Evolutionary conservation across 345 rosid species (phyloP).

Genomic region (Camelina sativa): DNA sequence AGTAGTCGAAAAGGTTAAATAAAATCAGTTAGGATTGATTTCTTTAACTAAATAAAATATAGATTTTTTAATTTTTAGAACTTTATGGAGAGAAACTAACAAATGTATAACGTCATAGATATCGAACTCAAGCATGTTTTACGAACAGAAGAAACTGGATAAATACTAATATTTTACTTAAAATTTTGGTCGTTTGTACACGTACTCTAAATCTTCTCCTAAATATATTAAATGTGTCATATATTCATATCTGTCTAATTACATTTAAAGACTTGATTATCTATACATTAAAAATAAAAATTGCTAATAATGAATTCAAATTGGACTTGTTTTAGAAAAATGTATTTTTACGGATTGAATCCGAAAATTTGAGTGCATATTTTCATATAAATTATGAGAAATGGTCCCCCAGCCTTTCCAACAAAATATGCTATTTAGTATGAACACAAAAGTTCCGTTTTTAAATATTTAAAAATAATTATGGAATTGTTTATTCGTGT

Average conservation of each 20-base stretch:
- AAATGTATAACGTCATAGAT: too few relatives aligned
- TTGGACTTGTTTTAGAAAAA: too few relatives aligned
- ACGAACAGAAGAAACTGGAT: too few relatives aligned
- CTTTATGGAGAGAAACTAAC: conserved; percentile 25
- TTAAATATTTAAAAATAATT: background rate
- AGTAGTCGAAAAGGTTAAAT: background rate
- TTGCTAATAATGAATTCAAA: too few relatives aligned
- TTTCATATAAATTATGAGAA: conserved; percentile 6
- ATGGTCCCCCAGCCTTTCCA: background rate
- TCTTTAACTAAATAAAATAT: background rate
- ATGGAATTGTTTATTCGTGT: conserved; percentile 15
- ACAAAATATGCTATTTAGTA: conserved; percentile 21
- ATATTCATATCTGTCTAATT: too few relatives aligned
- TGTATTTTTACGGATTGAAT: background rate
- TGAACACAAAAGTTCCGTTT: conserved; percentile 42
- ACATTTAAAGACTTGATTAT: too few relatives aligned
- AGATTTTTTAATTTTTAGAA: background rate
- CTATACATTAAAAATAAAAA: too few relatives aligned
- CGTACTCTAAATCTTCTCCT: too few relatives aligned
- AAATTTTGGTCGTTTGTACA: too few relatives aligned
- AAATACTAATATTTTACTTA: too few relatives aligned
- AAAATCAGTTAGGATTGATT: conserved; percentile 23
- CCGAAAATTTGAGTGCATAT: background rate
- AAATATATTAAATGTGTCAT: too few relatives aligned
- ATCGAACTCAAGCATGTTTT: too few relatives aligned